phyloP scores from a whole-genome alignment of 1,284 basidiomycete species.

The Malassezia psittaci region DNA sequence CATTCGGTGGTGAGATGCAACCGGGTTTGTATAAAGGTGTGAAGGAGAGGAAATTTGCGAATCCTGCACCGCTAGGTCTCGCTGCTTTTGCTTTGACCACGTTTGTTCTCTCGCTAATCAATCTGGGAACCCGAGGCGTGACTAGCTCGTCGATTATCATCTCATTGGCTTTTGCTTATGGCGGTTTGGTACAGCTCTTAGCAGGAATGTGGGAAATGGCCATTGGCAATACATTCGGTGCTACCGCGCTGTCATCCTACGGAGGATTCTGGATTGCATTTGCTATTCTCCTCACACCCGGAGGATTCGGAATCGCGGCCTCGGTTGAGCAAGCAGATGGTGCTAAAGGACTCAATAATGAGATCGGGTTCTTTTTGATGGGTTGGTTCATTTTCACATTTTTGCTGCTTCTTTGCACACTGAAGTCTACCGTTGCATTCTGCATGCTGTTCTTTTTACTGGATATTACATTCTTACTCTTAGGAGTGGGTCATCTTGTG shows the following conservation, averaged over 20 bases:
- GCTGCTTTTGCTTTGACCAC: conserved; percentile 51
- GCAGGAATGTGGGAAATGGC: conserved; percentile 61
- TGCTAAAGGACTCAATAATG: conserved; percentile 21
- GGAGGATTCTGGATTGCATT: conserved; percentile 42
- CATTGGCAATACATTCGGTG: conserved; percentile 57
- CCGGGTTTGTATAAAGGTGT: conserved; percentile 7
- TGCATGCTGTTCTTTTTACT: conserved; percentile 64
- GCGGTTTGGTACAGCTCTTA: conserved; percentile 64
- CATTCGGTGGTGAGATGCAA: conserved; percentile 17
- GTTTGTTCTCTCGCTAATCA: conserved; percentile 51
- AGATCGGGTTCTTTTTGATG: conserved; percentile 29
- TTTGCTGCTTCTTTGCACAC: conserved; percentile 28
- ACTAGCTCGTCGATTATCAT: conserved; percentile 30
- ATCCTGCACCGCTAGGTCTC: conserved; percentile 53
- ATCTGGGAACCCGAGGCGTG: conserved; percentile 39
- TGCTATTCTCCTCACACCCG: conserved; percentile 38
- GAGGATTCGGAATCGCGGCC: conserved; percentile 21
- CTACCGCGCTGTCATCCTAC: conserved; percentile 53
- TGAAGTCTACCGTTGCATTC: conserved; percentile 33
- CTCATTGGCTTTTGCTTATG: conserved; percentile 49
- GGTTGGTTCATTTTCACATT: conserved; percentile 45
- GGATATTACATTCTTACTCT: conserved; percentile 52
- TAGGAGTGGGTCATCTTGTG: conserved; percentile 34
- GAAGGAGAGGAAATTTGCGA: conserved; percentile 49
- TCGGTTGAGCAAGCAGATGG: conserved; percentile 20